Evolutionary conservation across 2,329 filamentous ascomycete species (phyloP), one percentile per base, ranked within the genome.

Genomic region (Scolecobasidium constrictum): DNA sequence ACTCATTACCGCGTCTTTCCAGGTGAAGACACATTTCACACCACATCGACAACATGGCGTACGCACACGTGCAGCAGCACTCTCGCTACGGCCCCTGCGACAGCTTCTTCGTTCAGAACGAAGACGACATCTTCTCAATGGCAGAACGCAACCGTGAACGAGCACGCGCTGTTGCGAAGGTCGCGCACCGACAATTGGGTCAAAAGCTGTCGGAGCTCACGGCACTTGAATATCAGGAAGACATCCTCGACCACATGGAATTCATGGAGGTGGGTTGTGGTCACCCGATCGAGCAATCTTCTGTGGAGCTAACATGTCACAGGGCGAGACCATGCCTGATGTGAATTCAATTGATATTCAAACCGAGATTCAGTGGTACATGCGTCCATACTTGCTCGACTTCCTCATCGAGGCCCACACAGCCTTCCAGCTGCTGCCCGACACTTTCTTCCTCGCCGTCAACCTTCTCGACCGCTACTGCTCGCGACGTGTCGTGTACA

Each of bases 311-410:
- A 57, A 62, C 36, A 17, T 35, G 38, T 13, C 42, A 43, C 51
- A 81, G 77, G 76, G 81, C 56, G 83, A 93, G 65, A 96, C 92
- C 20, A 72, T 96, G 51, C 86, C 92, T 42, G 92, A 98, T 63
- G 90, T 94, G 61, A 90, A 90, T 62, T 87, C 93, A 26, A 98
- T 98, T 62, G 92, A 98, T 63, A 95, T 96, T 65, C 92, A 98
- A 66, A 87, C 88, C 51, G 92, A 98, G 73, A 96, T 98, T 49
- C 87, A 96, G 61, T 98, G 92, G 92, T 96, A 93, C 67, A 98
- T 98, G 92, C 75, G 92, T 55, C 92, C 92, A 1, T 96, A 95
- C 63, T 80, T 98, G 26, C 84, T 98, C 59, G 92, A 98, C 69
- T 98, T 98, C 67, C 77, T 98, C 52, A 83, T 96, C 55, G 92